Percentiles rank a stretch among this genome's conserved stretches.
These are phyloP conservation scores for Arabidopsis lyrata DNA, from an alignment of 441 rosid species.

Conservation along the genomic window DNA sequence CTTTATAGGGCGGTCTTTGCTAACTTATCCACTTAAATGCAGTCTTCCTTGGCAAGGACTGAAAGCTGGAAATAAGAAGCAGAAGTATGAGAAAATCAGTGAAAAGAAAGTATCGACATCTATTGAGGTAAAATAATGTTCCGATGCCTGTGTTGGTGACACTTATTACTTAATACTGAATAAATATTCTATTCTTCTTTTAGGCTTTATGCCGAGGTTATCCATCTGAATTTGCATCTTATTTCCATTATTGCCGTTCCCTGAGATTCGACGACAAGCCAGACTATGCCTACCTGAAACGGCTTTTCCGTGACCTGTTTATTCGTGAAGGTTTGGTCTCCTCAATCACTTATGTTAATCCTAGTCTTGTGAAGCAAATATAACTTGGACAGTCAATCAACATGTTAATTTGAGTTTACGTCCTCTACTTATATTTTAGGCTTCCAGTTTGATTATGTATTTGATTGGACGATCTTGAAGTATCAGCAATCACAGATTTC, in stretches of 20 bases:
- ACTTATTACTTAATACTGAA: slow-evolving; percentile 4
- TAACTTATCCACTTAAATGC: slow-evolving; percentile 40
- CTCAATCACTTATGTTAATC: slow-evolving; percentile 21
- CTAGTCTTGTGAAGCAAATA: slow-evolving; percentile 6
- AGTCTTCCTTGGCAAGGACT: slow-evolving; percentile 99
- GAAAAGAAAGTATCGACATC: slow-evolving; percentile 91
- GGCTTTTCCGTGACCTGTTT: slow-evolving; percentile 90
- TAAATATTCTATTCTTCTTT: neutral
- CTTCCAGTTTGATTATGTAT: slow-evolving; percentile 89
- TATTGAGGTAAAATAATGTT: slow-evolving; percentile 66
- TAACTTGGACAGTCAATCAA: slow-evolving; percentile 17
- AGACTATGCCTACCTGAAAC: slow-evolving; percentile 84
- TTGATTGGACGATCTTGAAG: slow-evolving; percentile 94
- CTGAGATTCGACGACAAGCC: slow-evolving; percentile 90
- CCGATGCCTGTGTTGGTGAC: slow-evolving; percentile 20
- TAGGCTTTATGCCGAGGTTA: slow-evolving; percentile 87
- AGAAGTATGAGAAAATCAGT: slow-evolving; percentile 89
- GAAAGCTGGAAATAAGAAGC: slow-evolving; percentile 93
- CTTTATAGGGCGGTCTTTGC: slow-evolving; percentile 22
- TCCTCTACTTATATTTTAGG: slow-evolving; percentile 51
- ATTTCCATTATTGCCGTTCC: slow-evolving; percentile 87
- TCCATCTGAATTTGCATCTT: slow-evolving; percentile 90
- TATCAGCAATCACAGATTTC: slow-evolving; percentile 85
- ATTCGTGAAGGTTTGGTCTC: slow-evolving; percentile 78
- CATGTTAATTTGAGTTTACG: slow-evolving; percentile 18